Conservation (phyloP, 176 grass and related monocot genomes). For the Tillandsia fasciculata region DNA sequence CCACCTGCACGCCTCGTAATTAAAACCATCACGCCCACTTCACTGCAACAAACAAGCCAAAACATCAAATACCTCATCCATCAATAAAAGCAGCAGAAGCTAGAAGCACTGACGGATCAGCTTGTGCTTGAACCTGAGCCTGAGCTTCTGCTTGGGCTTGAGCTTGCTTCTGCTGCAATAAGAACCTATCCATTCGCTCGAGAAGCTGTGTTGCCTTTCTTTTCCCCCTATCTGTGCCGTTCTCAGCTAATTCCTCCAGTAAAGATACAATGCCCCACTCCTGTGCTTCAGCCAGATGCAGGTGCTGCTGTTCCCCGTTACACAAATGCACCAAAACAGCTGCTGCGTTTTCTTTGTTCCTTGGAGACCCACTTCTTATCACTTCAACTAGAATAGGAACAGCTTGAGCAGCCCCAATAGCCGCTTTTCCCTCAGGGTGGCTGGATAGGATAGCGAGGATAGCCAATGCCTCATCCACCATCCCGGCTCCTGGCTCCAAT, state of each 20-base stretch:
- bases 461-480: constrained; percentile 83
- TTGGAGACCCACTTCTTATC: constrained; percentile 61
- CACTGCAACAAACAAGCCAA: constrained; percentile 13
- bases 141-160: constrained; percentile 36
- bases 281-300: constrained; percentile 60
- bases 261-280: constrained; percentile 51
- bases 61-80: constrained; percentile 22
- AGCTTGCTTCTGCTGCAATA: constrained; percentile 54
- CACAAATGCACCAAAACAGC: constrained; percentile 76
- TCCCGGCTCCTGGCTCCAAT: constrained; percentile 37
- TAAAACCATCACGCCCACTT: constrained; percentile 23
- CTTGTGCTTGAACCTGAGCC: constrained; percentile 17
- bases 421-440: constrained; percentile 68
- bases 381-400: constrained; percentile 58
- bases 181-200: constrained; percentile 51
- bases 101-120: constrained; percentile 19
- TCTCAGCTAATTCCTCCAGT: constrained; percentile 60
- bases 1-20: constrained; percentile 19
- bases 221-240: constrained; percentile 66
- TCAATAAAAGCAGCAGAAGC: constrained; percentile 28
- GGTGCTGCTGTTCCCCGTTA: constrained; percentile 59
- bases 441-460: constrained; percentile 74
- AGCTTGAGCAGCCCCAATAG: constrained; percentile 42
- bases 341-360: constrained; percentile 88
- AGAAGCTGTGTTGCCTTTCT: constrained; percentile 76